Evolutionary conservation across 2,329 filamentous ascomycete species (phyloP), one percentile per base, ranked within the genome.

Genomic region (Aureobasidium mangrovei): DNA sequence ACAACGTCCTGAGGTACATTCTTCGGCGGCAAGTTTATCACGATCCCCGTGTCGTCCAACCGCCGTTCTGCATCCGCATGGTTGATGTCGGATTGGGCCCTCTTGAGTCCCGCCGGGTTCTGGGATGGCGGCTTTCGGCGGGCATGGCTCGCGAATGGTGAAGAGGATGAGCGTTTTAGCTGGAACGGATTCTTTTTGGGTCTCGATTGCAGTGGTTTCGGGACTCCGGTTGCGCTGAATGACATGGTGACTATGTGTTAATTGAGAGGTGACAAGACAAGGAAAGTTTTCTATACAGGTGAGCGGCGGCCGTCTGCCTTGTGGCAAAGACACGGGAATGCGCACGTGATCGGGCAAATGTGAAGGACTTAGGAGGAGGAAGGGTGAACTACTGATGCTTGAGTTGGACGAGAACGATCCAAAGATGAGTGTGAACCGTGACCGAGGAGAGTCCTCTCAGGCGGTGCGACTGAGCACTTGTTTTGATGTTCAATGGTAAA

Each of bases 11-110:
- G 83, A 0, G 80, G 74, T 1, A 84, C 77, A 65, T 85, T 81
- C 48, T 79, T 74, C 4, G 85, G 75, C 9, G 76, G 75, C 0
- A 87, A 70, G 3, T 77, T 72, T 32, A 73, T 71, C 12, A 81
- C 72, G 7, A 81, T 69, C 8, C 84, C 84, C 10, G 72, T 66
- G 61, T 88, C 83, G 42, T 83, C 77, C 12, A 88, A 76, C 44
- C 72, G 75, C 48, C 77, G 72, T 8, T 70, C 64, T 2, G 54
- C 52, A 18, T 58, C 42, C 10, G 59, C 62, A 33, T 62, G 60
- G 29, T 58, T 58, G 18, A 52, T 36, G 9, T 57, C 54, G 3
- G 54, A 43, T 4, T 53, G 44, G 5, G 39, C 32, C 36, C 49
- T 44, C 39, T 59, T 57, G 7, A 45, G 28, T 43, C 32, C 42